Evolutionary conservation across 805 yeast genomes (phyloP).

Genomic region (Alloascoidea africana): DNA sequence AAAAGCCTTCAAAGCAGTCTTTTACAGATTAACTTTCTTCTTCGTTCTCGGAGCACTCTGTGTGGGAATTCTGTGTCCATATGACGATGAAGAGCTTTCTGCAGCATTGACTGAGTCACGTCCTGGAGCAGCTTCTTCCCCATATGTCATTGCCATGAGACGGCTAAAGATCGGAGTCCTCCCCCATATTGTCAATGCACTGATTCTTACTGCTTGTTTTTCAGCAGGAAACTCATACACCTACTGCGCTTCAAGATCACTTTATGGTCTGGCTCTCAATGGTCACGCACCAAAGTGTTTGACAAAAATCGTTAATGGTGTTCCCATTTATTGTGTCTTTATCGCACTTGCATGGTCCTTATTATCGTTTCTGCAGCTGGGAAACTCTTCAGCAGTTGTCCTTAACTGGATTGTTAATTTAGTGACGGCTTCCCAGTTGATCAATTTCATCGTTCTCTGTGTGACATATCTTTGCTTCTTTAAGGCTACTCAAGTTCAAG

Average conservation of each 20-base stretch:
- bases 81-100: slow-evolving; percentile 44
- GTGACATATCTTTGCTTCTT: slow-evolving; percentile 47
- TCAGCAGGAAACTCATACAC: slow-evolving; percentile 77
- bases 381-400: slow-evolving; percentile 43
- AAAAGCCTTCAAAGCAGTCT: slow-evolving; percentile 65
- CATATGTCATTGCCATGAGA: slow-evolving; percentile 74
- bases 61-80: slow-evolving; percentile 65
- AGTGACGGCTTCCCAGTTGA: slow-evolving; percentile 55
- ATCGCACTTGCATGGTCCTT: slow-evolving; percentile 44
- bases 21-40: slow-evolving; percentile 48
- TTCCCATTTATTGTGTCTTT: slow-evolving; percentile 45
- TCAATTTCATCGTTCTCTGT: slow-evolving; percentile 42
- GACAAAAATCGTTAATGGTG: slow-evolving; percentile 42
- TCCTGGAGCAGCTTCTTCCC: slow-evolving; percentile 70
- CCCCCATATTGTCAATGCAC: slow-evolving; percentile 69
- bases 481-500: slow-evolving; percentile 40
- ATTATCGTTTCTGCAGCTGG: slow-evolving; percentile 49
- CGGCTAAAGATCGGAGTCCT: slow-evolving; percentile 48
- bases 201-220: slow-evolving; percentile 59
- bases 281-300: slow-evolving; percentile 66
- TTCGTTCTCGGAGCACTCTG: slow-evolving; percentile 64
- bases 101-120: slow-evolving; percentile 42
- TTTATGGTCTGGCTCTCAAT: slow-evolving; percentile 54
- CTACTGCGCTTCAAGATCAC: slow-evolving; percentile 51
- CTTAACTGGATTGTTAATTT: slow-evolving; percentile 60